Percentiles rank a stretch among this genome's conserved stretches.
Conservation (phyloP, 208 protist species). For the Acanthamoeba healyi region DNA sequence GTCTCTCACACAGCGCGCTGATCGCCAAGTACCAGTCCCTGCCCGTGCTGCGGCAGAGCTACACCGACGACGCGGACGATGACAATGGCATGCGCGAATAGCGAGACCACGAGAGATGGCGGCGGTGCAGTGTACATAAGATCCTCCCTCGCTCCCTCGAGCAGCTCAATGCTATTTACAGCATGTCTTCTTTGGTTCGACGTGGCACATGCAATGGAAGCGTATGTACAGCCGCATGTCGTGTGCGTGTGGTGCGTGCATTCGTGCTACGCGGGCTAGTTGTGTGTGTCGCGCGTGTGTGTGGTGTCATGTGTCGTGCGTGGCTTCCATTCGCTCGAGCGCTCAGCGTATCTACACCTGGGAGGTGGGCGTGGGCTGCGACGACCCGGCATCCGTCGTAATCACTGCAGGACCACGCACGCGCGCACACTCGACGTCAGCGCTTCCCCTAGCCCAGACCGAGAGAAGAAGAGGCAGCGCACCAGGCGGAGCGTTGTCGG, state of each 20-base stretch:
- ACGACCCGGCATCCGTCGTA: background rate
- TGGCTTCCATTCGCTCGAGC: no score
- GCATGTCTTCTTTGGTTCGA: no score
- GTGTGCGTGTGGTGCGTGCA: no score
- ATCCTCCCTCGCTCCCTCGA: no score
- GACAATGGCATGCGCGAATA: slow-evolving; percentile 13
- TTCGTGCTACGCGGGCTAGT: no score
- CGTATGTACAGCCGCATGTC: no score
- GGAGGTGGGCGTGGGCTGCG: background rate
- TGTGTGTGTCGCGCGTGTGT: background rate
- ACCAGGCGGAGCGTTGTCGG: slow-evolving; percentile 15
- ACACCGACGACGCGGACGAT: slow-evolving; percentile 5
- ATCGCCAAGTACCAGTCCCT: slow-evolving; percentile 35
- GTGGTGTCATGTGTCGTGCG: no score
- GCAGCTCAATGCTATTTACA: no score
- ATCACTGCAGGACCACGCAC: background rate
- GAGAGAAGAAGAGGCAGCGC: background rate
- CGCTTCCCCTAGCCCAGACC: background rate
- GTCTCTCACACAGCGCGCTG: background rate
- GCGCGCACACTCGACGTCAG: background rate
- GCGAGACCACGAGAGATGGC: no score
- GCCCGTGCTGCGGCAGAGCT: background rate
- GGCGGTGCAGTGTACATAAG: no score
- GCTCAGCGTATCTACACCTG: slow-evolving; percentile 13
- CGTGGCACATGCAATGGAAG: no score